These are phyloP conservation scores for Ogataea degrootiae DNA, from an alignment of 805 yeast species.

Conservation along the genomic window DNA sequence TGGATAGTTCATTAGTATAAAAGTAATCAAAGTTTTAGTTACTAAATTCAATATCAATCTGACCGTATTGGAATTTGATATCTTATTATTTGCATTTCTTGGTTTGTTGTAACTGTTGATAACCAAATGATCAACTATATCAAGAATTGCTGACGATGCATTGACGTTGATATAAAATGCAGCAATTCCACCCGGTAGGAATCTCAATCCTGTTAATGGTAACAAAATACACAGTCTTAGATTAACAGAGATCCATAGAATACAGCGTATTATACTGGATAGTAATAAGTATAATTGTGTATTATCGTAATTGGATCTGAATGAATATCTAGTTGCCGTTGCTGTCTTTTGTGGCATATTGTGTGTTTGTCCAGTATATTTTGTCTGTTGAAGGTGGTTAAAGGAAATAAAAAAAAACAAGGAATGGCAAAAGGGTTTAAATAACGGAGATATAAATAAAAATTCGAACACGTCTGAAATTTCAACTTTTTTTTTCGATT, in stretches of 20 bases:
- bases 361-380: too few species aligned
- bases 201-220: constrained; percentile 61
- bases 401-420: too few species aligned
- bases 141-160: constrained; percentile 10
- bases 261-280: constrained; percentile 27
- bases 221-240: constrained; percentile 47
- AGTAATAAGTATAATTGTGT: constrained; percentile 21
- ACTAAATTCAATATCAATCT: constrained; percentile 9
- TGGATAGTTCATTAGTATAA: constrained; percentile 23
- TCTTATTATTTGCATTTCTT: constrained; percentile 3
- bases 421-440: too few species aligned
- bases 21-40: constrained; percentile 12
- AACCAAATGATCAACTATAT: constrained; percentile 15
- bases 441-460: too few species aligned
- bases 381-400: too few species aligned
- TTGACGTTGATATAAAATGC: constrained; percentile 42
- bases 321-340: neutral
- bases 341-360: neutral
- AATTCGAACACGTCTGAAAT: too few species aligned
- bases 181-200: constrained; percentile 68
- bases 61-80: constrained; percentile 5
- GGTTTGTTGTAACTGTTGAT: constrained; percentile 7
- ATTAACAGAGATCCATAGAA: constrained; percentile 46
- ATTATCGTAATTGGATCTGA: constrained; percentile 13
- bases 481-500: too few species aligned